Conservation (phyloP, 805 yeast genomes). For the Groenewaldozyma salmanticensis region DNA sequence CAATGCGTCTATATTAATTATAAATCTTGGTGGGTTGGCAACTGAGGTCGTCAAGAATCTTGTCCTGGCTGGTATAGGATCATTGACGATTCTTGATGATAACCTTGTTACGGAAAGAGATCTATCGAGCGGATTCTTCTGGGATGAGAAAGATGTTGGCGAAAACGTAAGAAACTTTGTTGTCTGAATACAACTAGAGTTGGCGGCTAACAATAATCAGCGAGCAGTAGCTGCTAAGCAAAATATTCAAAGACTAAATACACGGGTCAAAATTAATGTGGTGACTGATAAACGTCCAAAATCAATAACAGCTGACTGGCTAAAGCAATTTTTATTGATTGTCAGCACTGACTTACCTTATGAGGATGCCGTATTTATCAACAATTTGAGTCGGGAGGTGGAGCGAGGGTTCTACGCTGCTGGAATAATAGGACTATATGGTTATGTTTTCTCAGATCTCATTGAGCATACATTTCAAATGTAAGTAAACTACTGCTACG, state of each 20-base stretch:
- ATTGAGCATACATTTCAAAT: constrained; percentile 41
- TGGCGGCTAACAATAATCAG: constrained; percentile 3
- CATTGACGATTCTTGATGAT: constrained; percentile 59
- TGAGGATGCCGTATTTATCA: constrained; percentile 29
- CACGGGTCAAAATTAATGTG: constrained; percentile 53
- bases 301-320: constrained; percentile 28
- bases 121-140: constrained; percentile 65
- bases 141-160: constrained; percentile 50
- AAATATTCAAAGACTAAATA: constrained; percentile 65
- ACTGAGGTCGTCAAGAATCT: constrained; percentile 77
- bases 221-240: constrained; percentile 47
- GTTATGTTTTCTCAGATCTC: constrained; percentile 73
- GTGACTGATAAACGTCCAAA: constrained; percentile 27
- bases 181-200: neutral
- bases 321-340: constrained; percentile 53
- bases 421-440: constrained; percentile 71
- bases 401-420: constrained; percentile 60
- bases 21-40: constrained; percentile 70
- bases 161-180: constrained; percentile 15
- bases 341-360: constrained; percentile 59
- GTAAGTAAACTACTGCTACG: constrained; percentile 13
- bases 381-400: constrained; percentile 44
- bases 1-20: constrained; percentile 56
- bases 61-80: constrained; percentile 80
- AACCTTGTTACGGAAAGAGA: constrained; percentile 49